These are phyloP conservation scores for Rhodotorula babjevae DNA, from an alignment of 768 basidiomycete genomes.

Conservation along the genomic window DNA sequence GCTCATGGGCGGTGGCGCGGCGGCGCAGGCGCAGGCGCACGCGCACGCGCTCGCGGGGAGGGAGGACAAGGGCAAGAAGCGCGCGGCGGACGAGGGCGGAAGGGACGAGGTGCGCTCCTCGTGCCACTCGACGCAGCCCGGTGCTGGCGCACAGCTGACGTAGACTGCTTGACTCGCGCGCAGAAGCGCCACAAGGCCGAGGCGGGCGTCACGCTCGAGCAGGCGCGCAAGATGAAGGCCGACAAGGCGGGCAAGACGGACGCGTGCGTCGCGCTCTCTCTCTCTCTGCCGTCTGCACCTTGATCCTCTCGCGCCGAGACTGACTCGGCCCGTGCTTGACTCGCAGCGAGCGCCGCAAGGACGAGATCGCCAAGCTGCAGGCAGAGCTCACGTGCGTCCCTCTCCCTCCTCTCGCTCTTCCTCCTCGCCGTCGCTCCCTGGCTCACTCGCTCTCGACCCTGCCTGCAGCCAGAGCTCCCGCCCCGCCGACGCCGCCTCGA, in stretches of 20 bases:
- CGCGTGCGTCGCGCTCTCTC: conserved; percentile 1
- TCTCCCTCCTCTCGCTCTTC: no score
- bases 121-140: neutral
- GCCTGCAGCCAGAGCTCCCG: neutral
- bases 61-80: neutral
- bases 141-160: no score
- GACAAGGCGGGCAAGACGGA: conserved; percentile 25
- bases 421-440: no score
- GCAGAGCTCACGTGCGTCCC: conserved; percentile 31
- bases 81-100: neutral
- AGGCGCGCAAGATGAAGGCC: conserved; percentile 24
- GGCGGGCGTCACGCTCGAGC: conserved; percentile 5
- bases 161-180: neutral
- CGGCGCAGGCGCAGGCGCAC: neutral
- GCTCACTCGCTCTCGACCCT: neutral
- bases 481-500: neutral
- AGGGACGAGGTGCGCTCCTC: conserved; percentile 10
- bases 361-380: conserved; percentile 42
- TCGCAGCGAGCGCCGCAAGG: conserved; percentile 33
- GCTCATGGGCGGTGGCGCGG: conserved; percentile 1
- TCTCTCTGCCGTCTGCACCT: no score
- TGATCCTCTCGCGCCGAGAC: neutral
- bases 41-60: no score
- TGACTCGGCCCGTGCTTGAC: neutral
- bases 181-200: neutral